Percentiles rank a stretch among this genome's conserved stretches.
phyloP scores from a whole-genome alignment of 257 asterid genomes.

The Solanum clarkiae region DNA sequence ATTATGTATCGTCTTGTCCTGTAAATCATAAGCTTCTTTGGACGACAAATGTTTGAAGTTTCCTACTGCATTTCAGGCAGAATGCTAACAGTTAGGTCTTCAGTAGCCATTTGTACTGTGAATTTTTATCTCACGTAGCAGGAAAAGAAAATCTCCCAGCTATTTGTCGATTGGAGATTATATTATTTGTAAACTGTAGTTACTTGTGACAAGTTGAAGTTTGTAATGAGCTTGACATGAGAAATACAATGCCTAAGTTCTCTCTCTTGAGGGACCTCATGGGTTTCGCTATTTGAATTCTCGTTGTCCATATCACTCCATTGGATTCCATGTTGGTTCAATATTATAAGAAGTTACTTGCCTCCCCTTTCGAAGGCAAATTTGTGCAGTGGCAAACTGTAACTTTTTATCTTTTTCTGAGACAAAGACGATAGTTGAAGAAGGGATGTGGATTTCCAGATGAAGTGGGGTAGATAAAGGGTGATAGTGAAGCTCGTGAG shows the following conservation, averaged over 20 bases:
- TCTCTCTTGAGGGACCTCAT: neutral
- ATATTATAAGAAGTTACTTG: neutral
- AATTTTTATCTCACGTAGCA: neutral
- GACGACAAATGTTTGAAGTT: neutral
- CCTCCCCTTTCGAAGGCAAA: neutral
- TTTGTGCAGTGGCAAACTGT: neutral
- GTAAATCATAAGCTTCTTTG: neutral
- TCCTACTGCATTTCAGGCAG: conserved; percentile 9
- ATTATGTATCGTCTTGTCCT: neutral
- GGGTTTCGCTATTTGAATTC: neutral
- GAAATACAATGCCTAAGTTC: neutral
- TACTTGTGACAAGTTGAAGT: neutral
- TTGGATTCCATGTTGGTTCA: neutral
- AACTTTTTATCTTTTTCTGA: neutral
- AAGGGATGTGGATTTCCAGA: neutral
- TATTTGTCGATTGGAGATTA: neutral
- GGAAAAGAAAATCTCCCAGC: neutral
- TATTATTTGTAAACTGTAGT: neutral
- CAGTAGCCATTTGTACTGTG: neutral
- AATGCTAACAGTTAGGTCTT: conserved; percentile 10
- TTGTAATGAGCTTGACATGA: neutral
- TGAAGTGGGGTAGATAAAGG: neutral
- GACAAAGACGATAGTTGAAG: neutral
- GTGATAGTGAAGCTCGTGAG: neutral
- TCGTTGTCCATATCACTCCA: neutral